A percentile compares a stretch with the other conserved stretches of the same genome.
Evolutionary conservation across 202 grass and related monocot species (phyloP).

Genomic region (Panicum virgatum): DNA sequence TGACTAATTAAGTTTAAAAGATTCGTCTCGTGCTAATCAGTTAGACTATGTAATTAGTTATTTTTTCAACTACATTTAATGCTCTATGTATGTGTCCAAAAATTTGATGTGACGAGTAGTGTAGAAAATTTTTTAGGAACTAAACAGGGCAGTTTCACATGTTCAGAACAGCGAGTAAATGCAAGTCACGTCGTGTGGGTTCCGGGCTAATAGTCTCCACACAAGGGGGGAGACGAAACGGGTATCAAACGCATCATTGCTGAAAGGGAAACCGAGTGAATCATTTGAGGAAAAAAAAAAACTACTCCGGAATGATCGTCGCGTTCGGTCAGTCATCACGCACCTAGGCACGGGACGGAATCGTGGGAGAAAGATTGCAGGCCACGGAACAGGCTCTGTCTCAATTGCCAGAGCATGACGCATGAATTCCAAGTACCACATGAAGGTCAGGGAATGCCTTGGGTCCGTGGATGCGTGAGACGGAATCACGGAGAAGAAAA

Average conservation of each 20-base stretch:
- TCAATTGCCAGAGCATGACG: neutral
- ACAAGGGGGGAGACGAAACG: conserved; percentile 13
- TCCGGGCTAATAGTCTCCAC: neutral
- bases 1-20: too few species aligned
- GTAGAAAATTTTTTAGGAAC: too few species aligned
- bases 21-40: too few species aligned
- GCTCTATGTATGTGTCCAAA: too few species aligned
- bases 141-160: neutral
- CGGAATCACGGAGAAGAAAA: neutral
- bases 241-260: conserved; percentile 27
- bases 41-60: too few species aligned
- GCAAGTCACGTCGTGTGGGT: conserved; percentile 26
- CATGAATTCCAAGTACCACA: neutral
- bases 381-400: neutral
- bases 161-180: conserved; percentile 35
- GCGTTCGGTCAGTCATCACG: neutral
- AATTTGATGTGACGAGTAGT: too few species aligned
- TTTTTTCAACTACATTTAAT: too few species aligned
- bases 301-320: too few species aligned
- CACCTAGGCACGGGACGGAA: neutral
- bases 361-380: neutral
- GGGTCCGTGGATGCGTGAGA: neutral
- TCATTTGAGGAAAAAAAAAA: conserved; percentile 14
- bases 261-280: conserved; percentile 37
- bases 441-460: neutral